Conservation (phyloP, 331 rosid species). For the Dryas integrifolia region DNA sequence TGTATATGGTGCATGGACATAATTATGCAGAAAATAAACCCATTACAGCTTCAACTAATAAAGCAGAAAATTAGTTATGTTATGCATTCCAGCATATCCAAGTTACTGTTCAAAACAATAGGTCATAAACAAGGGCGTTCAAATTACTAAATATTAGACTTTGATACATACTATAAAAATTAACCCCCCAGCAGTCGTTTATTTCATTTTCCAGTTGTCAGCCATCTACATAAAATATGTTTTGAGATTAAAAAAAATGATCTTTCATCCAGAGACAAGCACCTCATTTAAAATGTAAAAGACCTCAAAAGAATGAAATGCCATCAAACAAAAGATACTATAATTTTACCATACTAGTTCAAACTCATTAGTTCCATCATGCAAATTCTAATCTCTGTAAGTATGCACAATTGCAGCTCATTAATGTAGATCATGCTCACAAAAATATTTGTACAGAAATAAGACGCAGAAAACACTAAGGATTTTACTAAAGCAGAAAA, state of each 20-base stretch:
- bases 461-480: background rate
- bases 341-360: background rate
- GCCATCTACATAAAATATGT: background rate
- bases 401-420: background rate
- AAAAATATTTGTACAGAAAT: background rate
- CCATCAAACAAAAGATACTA: too few species aligned
- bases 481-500: background rate
- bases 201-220: background rate
- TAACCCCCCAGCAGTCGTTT: background rate
- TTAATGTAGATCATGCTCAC: background rate
- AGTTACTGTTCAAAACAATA: background rate
- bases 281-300: background rate
- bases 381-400: background rate
- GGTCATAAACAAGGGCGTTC: background rate
- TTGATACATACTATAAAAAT: background rate
- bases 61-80: slow-evolving; percentile 2
- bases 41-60: background rate
- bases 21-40: background rate
- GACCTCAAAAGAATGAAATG: background rate
- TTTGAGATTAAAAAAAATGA: background rate
- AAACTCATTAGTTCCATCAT: background rate
- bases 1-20: background rate
- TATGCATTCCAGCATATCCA: slow-evolving; percentile 1
- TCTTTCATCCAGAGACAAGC: background rate
- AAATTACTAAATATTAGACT: too few species aligned